Percentiles rank a stretch among this genome's conserved stretches.
Evolutionary conservation across 1,284 basidiomycete genomes (phyloP).

Genomic region (Rhodotorula sp.): DNA sequence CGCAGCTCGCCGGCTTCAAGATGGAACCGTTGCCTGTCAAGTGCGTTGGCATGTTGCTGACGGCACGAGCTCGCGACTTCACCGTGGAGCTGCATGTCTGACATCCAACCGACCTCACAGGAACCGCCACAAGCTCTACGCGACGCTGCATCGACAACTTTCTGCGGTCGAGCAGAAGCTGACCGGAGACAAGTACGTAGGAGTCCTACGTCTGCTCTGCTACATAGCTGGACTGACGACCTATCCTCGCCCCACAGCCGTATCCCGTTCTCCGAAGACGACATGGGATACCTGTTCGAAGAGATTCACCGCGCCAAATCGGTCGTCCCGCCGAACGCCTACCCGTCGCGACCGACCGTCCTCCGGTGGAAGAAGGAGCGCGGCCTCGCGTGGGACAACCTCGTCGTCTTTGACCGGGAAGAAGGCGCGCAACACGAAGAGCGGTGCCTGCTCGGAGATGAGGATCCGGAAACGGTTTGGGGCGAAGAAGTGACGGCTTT

Average conservation of each 20-base stretch:
- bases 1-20: constrained; percentile 76
- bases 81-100: neutral
- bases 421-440: constrained; percentile 60
- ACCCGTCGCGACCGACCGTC: constrained; percentile 67
- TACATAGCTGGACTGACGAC: neutral
- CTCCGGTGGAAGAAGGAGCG: constrained; percentile 72
- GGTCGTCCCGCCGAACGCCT: constrained; percentile 65
- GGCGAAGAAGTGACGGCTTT: constrained; percentile 39
- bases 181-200: constrained; percentile 50
- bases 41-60: constrained; percentile 25
- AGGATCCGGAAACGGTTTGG: constrained; percentile 42
- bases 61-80: too few relatives aligned
- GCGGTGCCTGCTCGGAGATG: constrained; percentile 35
- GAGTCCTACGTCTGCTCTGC: neutral
- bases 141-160: constrained; percentile 72
- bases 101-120: constrained; percentile 7
- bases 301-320: constrained; percentile 77
- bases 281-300: constrained; percentile 78
- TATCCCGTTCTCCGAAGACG: constrained; percentile 73
- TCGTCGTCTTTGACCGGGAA: constrained; percentile 71
- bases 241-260: constrained; percentile 54
- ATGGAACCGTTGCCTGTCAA: constrained; percentile 77
- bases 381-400: constrained; percentile 69
- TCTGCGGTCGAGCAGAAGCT: constrained; percentile 67
- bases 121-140: constrained; percentile 76